phyloP scores from a whole-genome alignment of 202 grass and related monocot genomes.

The Zoysia matrella region DNA sequence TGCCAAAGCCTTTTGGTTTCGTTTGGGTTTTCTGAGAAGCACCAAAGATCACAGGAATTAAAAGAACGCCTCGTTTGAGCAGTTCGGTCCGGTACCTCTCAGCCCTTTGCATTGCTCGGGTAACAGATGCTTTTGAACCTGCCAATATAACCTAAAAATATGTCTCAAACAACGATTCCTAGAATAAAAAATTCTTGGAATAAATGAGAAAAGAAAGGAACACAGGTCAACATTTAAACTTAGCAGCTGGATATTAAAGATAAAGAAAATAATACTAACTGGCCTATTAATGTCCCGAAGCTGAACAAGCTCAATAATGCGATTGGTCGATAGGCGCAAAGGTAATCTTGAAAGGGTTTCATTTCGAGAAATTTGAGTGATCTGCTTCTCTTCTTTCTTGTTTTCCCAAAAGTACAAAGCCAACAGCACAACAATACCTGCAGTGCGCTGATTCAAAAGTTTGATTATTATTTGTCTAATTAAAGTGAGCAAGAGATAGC shows the following conservation, averaged over 20 bases:
- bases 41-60: slow-evolving; percentile 92
- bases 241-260: slow-evolving; percentile 20
- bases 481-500: neutral
- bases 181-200: neutral
- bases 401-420: slow-evolving; percentile 95
- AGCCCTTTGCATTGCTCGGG: slow-evolving; percentile 72
- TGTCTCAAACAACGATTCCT: slow-evolving; percentile 46
- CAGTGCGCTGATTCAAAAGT: slow-evolving; percentile 81
- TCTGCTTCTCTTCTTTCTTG: slow-evolving; percentile 93
- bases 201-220: slow-evolving; percentile 4
- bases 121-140: slow-evolving; percentile 77
- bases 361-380: slow-evolving; percentile 84
- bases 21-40: slow-evolving; percentile 57
- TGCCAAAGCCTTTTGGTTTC: slow-evolving; percentile 68
- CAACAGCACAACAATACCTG: slow-evolving; percentile 90
- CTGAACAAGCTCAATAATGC: slow-evolving; percentile 87
- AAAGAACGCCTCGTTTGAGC: slow-evolving; percentile 82
- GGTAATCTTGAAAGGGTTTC: slow-evolving; percentile 96
- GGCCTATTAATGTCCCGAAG: slow-evolving; percentile 84
- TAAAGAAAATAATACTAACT: slow-evolving; percentile 74
- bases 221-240: slow-evolving; percentile 15
- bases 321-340: slow-evolving; percentile 81
- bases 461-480: slow-evolving; percentile 56
- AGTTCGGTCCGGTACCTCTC: slow-evolving; percentile 87
- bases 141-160: slow-evolving; percentile 87